These are phyloP conservation scores for Erigeron canadensis DNA, from an alignment of 129 eudicot species.

Conservation along the genomic window DNA sequence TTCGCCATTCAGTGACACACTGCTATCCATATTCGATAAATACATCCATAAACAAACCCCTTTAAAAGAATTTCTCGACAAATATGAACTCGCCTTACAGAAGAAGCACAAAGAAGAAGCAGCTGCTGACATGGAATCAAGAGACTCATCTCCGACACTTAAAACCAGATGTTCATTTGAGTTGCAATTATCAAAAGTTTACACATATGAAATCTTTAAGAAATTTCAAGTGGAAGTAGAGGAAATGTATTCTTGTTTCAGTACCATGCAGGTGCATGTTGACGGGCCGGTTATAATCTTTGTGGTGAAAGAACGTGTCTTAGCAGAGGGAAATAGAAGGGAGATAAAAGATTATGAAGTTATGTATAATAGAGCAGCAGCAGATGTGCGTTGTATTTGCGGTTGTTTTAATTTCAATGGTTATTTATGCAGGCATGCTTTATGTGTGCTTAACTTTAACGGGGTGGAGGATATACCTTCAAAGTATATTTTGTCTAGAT, in stretches of 20 bases:
- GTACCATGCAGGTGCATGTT: conserved; percentile 77
- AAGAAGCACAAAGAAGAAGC: conserved; percentile 82
- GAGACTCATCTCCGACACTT: conserved; percentile 46
- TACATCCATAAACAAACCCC: conserved; percentile 92
- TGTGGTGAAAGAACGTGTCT: conserved; percentile 74
- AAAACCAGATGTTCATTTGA: conserved; percentile 83
- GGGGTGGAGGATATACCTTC: conserved; percentile 83
- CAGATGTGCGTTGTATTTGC: conserved; percentile 86
- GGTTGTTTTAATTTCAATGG: conserved; percentile 87
- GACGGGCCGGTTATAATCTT: conserved; percentile 69
- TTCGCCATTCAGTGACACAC: conserved; percentile 51
- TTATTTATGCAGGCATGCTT: conserved; percentile 74
- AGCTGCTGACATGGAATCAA: conserved; percentile 65
- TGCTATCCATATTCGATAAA: conserved; percentile 56
- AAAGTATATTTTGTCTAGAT: conserved; percentile 63
- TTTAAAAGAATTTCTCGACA: conserved; percentile 85
- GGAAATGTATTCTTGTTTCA: conserved; percentile 92
- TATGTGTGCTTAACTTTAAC: conserved; percentile 78
- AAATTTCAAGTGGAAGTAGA: conserved; percentile 85
- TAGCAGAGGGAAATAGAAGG: conserved; percentile 65
- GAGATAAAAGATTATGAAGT: conserved; percentile 80
- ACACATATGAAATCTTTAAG: conserved; percentile 58
- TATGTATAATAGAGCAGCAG: conserved; percentile 64
- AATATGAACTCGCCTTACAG: conserved; percentile 81
- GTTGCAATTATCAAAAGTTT: conserved; percentile 74